Base-by-base conservation (phyloP, 768 basidiomycete species). In the Rhizopogon rudus region DNA sequence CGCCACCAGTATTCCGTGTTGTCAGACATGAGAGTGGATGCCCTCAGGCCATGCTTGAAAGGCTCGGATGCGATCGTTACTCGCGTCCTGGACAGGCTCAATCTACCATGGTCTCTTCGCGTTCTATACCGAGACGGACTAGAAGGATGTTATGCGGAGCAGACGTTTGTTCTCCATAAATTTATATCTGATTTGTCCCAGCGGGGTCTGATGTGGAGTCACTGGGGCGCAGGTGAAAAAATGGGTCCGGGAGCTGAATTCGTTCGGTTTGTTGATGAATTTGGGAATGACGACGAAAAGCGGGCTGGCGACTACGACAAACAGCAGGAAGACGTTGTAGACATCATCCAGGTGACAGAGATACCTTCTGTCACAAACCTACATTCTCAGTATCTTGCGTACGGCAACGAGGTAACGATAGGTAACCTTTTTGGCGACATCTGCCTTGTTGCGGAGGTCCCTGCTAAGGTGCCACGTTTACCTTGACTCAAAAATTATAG, bases 1-100 rank as follows among this genome's bases (percentile, higher is more conserved):
- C 52, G 59, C 3, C 67, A 75, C 54, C 57, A 64, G 28, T 77
- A 78, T 48, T 71, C 73, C 1, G 53, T 72, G 9, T 39, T 37
- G 52, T 45, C 40, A 37, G 43, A 22, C 45, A 60, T 52, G 55
- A 51, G 42, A 2, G 54, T 68, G 10, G 40, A 59, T 1, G 33
- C 55, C 12, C 37, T 72, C 8, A 25, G 41, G 31, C 54, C 49
- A 3, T 61, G 57, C 25, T 60, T 74, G 25, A 73, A 73, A 57
- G 72, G 71, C 1, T 59, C 37, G 6, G 72, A 75, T 40, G 70
- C 64, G 4, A 52, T 60, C 6, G 51, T 71, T 22, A 45, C 54
- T 20, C 51, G 58, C 9, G 54, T 60, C 20, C 65, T 68, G 41
- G 33, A 55, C 6, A 33, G 51, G 0, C 60, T 71, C 2, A 51